Evolutionary conservation across 2,329 filamentous ascomycete genomes (phyloP).

Genomic region (Gaeumannomyces tritici): DNA sequence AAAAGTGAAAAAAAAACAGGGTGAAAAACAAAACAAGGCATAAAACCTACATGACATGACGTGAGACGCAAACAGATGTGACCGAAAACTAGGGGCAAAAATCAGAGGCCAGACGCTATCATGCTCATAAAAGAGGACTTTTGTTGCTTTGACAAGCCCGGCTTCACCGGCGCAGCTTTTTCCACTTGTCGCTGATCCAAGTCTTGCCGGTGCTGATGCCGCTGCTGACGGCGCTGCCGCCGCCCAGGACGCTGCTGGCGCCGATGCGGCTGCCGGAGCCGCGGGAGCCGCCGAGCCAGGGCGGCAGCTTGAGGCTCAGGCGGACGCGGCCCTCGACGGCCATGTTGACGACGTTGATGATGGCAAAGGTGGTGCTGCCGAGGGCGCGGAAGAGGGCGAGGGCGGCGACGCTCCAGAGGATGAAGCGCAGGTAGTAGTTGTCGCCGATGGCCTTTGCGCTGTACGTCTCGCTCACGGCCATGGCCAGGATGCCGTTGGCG

Average conservation of each 20-base stretch:
- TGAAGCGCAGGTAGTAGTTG: constrained; percentile 88
- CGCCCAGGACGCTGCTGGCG: constrained; percentile 22
- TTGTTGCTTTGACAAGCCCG: neutral
- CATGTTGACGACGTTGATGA: constrained; percentile 77
- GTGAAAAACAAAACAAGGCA: no score
- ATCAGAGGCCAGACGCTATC: neutral
- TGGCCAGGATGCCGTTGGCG: constrained; percentile 82
- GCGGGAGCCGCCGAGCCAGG: constrained; percentile 32
- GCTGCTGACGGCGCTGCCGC: constrained; percentile 24
- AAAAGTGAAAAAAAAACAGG: neutral
- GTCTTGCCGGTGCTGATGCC: constrained; percentile 20
- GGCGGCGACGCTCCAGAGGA: constrained; percentile 82
- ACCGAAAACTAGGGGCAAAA: neutral
- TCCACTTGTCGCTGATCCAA: neutral
- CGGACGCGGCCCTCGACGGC: constrained; percentile 76
- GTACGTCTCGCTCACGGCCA: constrained; percentile 87
- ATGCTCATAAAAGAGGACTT: neutral
- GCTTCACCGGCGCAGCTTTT: neutral
- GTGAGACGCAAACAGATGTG: neutral
- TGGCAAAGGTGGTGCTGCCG: constrained; percentile 69
- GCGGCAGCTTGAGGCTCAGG: constrained; percentile 44
- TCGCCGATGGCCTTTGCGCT: constrained; percentile 58
- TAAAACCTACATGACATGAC: neutral
- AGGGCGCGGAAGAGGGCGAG: constrained; percentile 83
- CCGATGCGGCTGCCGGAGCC: constrained; percentile 34